Evolutionary conservation across 805 yeast species (phyloP), one percentile per base, ranked within the genome.

Genomic region (Cyberlindnera petersonii): DNA sequence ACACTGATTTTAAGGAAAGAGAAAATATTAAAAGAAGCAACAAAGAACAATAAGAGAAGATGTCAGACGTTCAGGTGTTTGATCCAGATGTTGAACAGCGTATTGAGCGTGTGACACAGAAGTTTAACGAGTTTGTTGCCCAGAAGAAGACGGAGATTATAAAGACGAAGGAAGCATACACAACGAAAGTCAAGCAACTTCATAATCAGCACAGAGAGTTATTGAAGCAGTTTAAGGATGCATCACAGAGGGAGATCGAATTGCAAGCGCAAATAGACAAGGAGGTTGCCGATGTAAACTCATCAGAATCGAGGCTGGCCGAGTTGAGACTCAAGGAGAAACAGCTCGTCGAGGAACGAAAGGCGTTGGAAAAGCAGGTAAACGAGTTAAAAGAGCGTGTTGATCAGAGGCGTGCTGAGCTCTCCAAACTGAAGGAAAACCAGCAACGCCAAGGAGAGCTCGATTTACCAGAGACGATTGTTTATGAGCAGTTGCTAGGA

Each of bases 401-500:
- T 7, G 50, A 52, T 9, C 38, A 46, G 14, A 57, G 61, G 30
- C 57, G 65, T 21, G 50, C 56, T 4, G 64, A 66, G 44, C 55
- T 66, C 19, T 47, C 44, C 17, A 55, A 54, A 27, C 53, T 67
- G 7, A 63, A 60, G 27, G 59, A 60, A 35, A 56, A 61, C 26
- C 52, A 75, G 24, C 56, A 58, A 15, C 44, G 52, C 9, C 85
- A 80, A 50, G 60, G 69, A 7, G 62, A 61, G 21, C 63, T 61
- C 28, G 77, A 78, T 42, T 60, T 62, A 13, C 77, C 77, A 0
- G 86, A 80, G 51, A 61, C 76, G 28, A 40, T 60, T 14, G 63
- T 70, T 28, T 76, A 71, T 58, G 84, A 80, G 44, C 56, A 63
- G 26, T 60, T 75, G 34, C 59, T 79, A 31, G 86, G 87, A 1